These are phyloP conservation scores for Suhomyces prunicola DNA, from an alignment of 805 yeast genomes.

Conservation along the genomic window DNA sequence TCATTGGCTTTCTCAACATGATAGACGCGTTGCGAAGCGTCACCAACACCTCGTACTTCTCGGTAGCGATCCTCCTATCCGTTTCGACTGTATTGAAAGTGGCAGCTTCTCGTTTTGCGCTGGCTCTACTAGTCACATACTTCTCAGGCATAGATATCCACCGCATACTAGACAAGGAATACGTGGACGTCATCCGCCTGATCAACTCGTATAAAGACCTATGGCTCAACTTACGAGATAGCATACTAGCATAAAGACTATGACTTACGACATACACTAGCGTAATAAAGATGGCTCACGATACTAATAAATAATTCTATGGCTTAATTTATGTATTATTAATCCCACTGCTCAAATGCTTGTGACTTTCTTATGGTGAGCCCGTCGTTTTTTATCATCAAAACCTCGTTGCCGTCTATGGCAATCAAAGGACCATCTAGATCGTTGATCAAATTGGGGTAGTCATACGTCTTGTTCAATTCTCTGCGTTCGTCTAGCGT, in stretches of 20 bases:
- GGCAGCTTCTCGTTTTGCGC: slow-evolving; percentile 10
- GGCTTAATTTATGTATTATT: neutral
- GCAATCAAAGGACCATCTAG: slow-evolving; percentile 87
- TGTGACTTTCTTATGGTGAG: slow-evolving; percentile 22
- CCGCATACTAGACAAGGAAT: slow-evolving; percentile 11
- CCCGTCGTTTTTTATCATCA: slow-evolving; percentile 29
- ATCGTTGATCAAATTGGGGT: slow-evolving; percentile 65
- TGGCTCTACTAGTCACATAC: slow-evolving; percentile 13
- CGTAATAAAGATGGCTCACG: no score
- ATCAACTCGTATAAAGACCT: slow-evolving; percentile 2
- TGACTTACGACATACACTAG: no score
- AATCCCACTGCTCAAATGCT: slow-evolving; percentile 14
- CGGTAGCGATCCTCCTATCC: slow-evolving; percentile 13
- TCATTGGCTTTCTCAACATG: slow-evolving; percentile 59
- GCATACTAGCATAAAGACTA: neutral
- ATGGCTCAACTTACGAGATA: neutral
- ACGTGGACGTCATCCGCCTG: neutral
- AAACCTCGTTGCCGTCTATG: slow-evolving; percentile 48
- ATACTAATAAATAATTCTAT: no score
- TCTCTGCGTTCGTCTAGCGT: slow-evolving; percentile 83
- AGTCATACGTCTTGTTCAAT: slow-evolving; percentile 64
- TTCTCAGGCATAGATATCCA: slow-evolving; percentile 10
- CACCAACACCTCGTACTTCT: slow-evolving; percentile 16
- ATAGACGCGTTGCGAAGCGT: slow-evolving; percentile 50
- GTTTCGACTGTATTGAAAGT: slow-evolving; percentile 15